Evolutionary conservation across 768 basidiomycete genomes (phyloP), one percentile per base, ranked within the genome.

Genomic region (Suillus bovinus): DNA sequence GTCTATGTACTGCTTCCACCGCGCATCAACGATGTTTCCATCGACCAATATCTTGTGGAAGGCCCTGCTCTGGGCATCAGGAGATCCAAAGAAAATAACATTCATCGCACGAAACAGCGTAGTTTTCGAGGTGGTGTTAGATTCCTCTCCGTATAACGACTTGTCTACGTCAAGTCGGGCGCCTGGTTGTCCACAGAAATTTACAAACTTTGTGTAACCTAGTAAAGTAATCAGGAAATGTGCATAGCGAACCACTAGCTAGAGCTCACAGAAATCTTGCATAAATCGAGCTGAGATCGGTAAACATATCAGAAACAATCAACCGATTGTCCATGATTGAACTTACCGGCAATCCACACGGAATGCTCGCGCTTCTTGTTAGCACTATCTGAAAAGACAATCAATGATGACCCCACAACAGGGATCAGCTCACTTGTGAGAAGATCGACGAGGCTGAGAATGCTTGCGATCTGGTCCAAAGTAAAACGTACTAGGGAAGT

Each of bases 11-110:
- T 74, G 68, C 5, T 69, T 66, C 82, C 82, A 85, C 5, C 71
- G 67, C 4, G 67, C 66, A 11, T 72, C 63, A 44, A 77, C 73
- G 58, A 82, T 73, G 8, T 77, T 72, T 1, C 69, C 66, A 68
- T 85, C 84, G 2, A 81, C 76, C 76, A 76, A 84, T 46, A 82
- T 78, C 16, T 69, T 75, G 41, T 80, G 75, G 49, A 85, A 57
- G 22, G 69, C 69, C 13, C 67, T 68, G n/a, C 80, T 67, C 67
- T 85, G 81, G 6, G 78, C 70, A 36, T 80, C 73, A 0, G 84
- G 83, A 6, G 80, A 76, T 11, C 68, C 77, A 70, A 84, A 84
- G 1, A 84, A 69, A 7, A 82, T 46, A 0, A 74, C 71, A 2
- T 78, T 79, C 1, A 80, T 50, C 2, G 70, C 33, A 16, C 61